These are phyloP conservation scores for Plasmodium gaboni DNA, from an alignment of 169 alveolate genomes.

Conservation along the genomic window DNA sequence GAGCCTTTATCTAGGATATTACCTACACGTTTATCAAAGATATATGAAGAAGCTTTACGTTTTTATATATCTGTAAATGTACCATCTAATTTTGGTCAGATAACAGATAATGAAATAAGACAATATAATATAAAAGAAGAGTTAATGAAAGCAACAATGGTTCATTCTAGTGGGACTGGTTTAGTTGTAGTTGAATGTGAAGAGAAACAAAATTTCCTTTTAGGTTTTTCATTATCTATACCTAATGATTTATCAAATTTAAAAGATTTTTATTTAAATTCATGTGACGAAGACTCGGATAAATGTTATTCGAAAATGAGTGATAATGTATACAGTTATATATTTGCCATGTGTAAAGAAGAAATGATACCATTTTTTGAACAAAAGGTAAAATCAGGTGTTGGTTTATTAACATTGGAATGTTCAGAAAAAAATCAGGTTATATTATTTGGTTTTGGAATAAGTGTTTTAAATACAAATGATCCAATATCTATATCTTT, in stretches of 20 bases:
- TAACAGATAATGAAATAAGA: constrained; percentile 48
- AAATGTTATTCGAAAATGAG: constrained; percentile 72
- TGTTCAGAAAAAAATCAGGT: constrained; percentile 66
- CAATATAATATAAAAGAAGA: constrained; percentile 42
- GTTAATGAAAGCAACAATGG: constrained; percentile 31
- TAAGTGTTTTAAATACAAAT: constrained; percentile 63
- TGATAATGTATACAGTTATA: constrained; percentile 42
- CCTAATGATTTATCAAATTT: constrained; percentile 62
- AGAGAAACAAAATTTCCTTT: constrained; percentile 60
- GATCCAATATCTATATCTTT: constrained; percentile 60
- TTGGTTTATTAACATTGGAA: constrained; percentile 52
- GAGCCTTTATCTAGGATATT: constrained; percentile 79
- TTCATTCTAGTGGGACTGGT: constrained; percentile 55
- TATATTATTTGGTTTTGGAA: constrained; percentile 69
- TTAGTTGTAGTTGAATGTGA: constrained; percentile 68
- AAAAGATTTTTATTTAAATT: constrained; percentile 47
- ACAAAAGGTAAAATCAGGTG: constrained; percentile 61
- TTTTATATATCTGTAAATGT: constrained; percentile 57
- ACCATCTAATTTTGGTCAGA: constrained; percentile 34
- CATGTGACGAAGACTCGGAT: constrained; percentile 67
- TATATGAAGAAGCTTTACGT: constrained; percentile 55
- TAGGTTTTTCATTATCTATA: constrained; percentile 64
- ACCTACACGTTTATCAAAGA: constrained; percentile 37
- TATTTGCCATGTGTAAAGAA: constrained; percentile 71
- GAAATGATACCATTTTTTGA: constrained; percentile 62